A percentile compares a stretch with the other conserved stretches of the same genome.
These are phyloP conservation scores for Magnolia kwangsiensis DNA, from an alignment of 164 flowering plant species.

Conservation along the genomic window DNA sequence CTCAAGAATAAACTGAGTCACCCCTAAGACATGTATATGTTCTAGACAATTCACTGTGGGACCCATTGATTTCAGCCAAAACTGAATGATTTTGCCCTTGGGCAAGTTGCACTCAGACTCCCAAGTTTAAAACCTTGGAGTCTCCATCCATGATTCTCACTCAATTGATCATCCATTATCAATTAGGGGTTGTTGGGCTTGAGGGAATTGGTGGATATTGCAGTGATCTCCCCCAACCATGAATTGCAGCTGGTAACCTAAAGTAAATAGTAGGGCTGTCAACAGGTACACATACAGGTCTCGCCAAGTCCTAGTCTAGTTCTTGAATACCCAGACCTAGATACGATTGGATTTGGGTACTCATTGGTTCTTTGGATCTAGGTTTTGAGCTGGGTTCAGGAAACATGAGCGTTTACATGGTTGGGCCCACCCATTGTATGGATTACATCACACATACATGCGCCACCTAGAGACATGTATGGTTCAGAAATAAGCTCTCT, in stretches of 20 bases:
- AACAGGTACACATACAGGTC: too few species aligned
- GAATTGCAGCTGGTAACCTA: background rate
- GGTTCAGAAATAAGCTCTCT: too few species aligned
- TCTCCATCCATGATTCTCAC: background rate
- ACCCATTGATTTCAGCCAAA: background rate
- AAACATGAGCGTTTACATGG: too few species aligned
- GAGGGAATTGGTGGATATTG: background rate
- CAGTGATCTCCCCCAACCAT: background rate
- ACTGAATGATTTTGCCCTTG: background rate
- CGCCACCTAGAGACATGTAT: too few species aligned
- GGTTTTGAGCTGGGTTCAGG: too few species aligned
- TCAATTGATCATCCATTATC: background rate
- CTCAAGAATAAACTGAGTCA: background rate
- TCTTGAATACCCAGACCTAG: too few species aligned
- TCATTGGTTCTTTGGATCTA: too few species aligned
- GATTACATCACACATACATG: too few species aligned
- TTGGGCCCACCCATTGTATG: too few species aligned
- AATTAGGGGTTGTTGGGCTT: background rate
- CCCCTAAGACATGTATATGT: too few species aligned
- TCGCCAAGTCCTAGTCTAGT: too few species aligned
- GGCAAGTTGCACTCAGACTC: background rate
- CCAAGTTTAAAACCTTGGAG: background rate
- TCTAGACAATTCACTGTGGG: background rate
- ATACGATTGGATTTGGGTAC: too few species aligned
- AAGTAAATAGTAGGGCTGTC: background rate